These are phyloP conservation scores for Hyphopichia khmerensis DNA, from an alignment of 1,139 yeast species.

Conservation along the genomic window DNA sequence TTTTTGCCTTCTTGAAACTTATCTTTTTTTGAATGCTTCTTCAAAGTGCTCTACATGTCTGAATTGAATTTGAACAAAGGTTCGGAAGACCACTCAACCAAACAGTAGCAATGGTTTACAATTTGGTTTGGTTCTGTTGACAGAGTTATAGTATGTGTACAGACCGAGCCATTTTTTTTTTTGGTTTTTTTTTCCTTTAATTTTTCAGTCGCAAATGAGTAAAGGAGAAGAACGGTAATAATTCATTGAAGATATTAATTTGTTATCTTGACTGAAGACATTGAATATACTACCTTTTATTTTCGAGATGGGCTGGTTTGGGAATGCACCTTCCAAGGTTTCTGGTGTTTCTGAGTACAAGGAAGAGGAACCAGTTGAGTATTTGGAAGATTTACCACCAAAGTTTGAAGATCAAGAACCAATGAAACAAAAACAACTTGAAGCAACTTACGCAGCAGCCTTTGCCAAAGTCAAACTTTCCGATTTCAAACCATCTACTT, in stretches of 20 bases:
- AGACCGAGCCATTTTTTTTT: neutral
- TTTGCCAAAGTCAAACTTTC: constrained; percentile 27
- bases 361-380: constrained; percentile 15
- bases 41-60: too few relatives aligned
- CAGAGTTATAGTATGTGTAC: neutral
- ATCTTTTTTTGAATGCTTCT: too few relatives aligned
- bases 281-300: too few relatives aligned
- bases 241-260: too few relatives aligned
- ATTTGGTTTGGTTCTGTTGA: too few relatives aligned
- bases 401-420: constrained; percentile 41
- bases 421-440: constrained; percentile 17
- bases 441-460: constrained; percentile 24
- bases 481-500: constrained; percentile 58
- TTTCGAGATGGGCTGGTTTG: constrained; percentile 37
- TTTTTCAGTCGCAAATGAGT: neutral
- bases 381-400: constrained; percentile 43
- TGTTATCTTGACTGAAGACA: too few relatives aligned
- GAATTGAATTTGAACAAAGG: neutral
- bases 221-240: neutral
- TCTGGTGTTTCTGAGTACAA: constrained; percentile 23
- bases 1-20: too few relatives aligned
- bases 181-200: neutral
- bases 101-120: too few relatives aligned
- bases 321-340: constrained; percentile 22
- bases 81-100: too few relatives aligned